A percentile compares a stretch with the other conserved stretches of the same genome.
phyloP scores from a whole-genome alignment of 352 stramenopile species.

The Phytopythium montanum region DNA sequence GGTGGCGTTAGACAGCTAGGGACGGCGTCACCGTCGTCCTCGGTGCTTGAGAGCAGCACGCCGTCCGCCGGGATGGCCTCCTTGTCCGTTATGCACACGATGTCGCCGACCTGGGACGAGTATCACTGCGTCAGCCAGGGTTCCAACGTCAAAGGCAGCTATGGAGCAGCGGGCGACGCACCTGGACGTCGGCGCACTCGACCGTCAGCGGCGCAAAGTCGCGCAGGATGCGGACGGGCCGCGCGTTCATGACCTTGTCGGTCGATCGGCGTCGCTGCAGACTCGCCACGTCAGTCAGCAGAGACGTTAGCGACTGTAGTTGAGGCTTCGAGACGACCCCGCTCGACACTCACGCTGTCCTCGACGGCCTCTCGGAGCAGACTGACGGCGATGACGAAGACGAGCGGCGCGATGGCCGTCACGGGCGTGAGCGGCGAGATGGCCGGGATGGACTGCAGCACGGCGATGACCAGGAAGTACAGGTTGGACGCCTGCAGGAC shows the following conservation, averaged over 20 bases:
- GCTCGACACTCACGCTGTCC: slow-evolving; percentile 45
- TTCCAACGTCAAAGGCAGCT: not conserved
- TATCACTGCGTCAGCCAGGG: not conserved
- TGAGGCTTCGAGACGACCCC: not conserved
- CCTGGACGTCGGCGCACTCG: slow-evolving; percentile 73
- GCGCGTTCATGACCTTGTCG: slow-evolving; percentile 61
- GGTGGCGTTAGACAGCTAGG: no score
- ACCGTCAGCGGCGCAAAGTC: slow-evolving; percentile 59
- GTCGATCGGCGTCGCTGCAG: slow-evolving; percentile 42
- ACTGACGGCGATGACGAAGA: slow-evolving; percentile 80
- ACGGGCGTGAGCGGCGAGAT: slow-evolving; percentile 69
- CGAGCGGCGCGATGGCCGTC: slow-evolving; percentile 74
- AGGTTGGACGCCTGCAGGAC: slow-evolving; percentile 90
- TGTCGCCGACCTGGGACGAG: slow-evolving; percentile 59
- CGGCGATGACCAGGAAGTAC: slow-evolving; percentile 92
- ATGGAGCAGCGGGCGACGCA: slow-evolving; percentile 13
- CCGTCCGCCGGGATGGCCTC: slow-evolving; percentile 91
- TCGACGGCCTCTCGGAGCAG: slow-evolving; percentile 78
- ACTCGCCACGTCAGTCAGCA: not conserved
- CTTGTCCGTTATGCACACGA: slow-evolving; percentile 81
- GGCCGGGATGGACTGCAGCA: slow-evolving; percentile 89
- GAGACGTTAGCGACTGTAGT: not conserved
- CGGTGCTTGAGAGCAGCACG: slow-evolving; percentile 82
- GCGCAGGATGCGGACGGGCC: slow-evolving; percentile 47
- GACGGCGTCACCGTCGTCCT: slow-evolving; percentile 54